Evolutionary conservation across 2,329 filamentous ascomycete genomes (phyloP), one percentile per base, ranked within the genome.

Genomic region (Aspergillus melleus): DNA sequence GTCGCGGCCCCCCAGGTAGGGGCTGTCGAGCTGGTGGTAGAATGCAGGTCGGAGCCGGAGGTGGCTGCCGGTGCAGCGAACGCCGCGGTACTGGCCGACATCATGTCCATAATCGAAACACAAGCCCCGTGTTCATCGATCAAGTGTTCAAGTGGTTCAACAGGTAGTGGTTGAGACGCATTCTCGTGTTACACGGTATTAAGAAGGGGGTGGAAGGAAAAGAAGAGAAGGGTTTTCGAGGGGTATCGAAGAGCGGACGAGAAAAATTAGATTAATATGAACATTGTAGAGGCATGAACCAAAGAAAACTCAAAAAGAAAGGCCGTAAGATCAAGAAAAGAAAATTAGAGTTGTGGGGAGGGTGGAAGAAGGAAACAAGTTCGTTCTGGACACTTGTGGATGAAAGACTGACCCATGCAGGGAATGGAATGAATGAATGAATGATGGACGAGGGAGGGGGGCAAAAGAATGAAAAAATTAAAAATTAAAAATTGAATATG

Each of bases 41-140:
- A 74, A 64, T 74, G 70, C 29, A 72, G 56, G 60, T 74, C 72
- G 58, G 72, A 73, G 54, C 70, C 71, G 49, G 72, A 73, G 55
- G 70, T 64, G 54, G 67, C 61, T 58, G 68, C 66, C 46, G 61
- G 61, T 26, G 60, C 55, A 24, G 59, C 56, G 52, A 73, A 72
- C 16, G 69, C 64, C 30, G 65, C 63, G 19, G 65, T 64, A n/a
- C 69, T 68, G 59, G 65, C 53, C 56, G 71, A 67, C 69, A 74
- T 73, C 58, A 68, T 70, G 53, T 74, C 68, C 70, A 72, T 73
- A 55, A 61, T 57, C 14, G 49, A 52, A 50, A 54, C 19, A 49
- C 52, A 32, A 58, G 55, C 49, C 47, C 56, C 53, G 59, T 64
- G 61, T 52, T 66, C 62, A 60, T 66, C 53, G 55, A 64, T 68